Evolutionary conservation across 2,329 filamentous ascomycete genomes (phyloP).

Genomic region (Teratosphaeriaceae sp.): DNA sequence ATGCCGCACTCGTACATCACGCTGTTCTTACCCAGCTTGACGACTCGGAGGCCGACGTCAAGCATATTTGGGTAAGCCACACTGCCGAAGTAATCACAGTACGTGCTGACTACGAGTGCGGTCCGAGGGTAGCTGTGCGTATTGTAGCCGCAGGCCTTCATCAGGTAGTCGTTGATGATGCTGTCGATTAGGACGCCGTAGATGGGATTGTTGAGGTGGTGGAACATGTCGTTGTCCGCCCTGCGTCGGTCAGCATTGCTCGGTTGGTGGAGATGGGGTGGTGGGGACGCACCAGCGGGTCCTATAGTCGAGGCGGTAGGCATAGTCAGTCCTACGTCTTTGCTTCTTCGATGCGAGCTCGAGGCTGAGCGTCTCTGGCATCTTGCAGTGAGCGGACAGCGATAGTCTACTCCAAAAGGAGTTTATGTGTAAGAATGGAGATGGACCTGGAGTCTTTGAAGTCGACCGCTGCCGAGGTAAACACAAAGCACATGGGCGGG

Average conservation of each 20-base stretch:
- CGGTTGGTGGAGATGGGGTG: conserved; percentile 55
- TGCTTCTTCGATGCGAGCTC: conserved; percentile 1
- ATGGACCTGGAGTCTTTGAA: too few species aligned
- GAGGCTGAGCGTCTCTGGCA: not conserved
- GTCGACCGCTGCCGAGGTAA: too few species aligned
- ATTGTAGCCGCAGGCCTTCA: conserved; percentile 66
- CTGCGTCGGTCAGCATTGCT: conserved; percentile 38
- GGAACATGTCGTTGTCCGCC: conserved; percentile 93
- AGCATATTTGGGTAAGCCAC: conserved; percentile 69
- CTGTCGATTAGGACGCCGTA: conserved; percentile 58
- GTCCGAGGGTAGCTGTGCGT: conserved; percentile 66
- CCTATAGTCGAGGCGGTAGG: conserved; percentile 3
- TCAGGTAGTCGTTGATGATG: conserved; percentile 82
- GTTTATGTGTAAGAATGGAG: not conserved
- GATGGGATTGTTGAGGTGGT: conserved; percentile 57
- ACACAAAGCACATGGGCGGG: too few species aligned
- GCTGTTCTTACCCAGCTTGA: conserved; percentile 76
- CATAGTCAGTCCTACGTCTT: not conserved
- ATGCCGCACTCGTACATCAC: conserved; percentile 86
- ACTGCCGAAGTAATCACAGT: conserved; percentile 79
- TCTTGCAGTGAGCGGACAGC: too few species aligned
- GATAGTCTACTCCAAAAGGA: not conserved
- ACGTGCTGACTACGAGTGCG: conserved; percentile 76
- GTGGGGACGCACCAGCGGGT: conserved; percentile 58
- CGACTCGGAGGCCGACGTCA: conserved; percentile 74